A percentile compares a stretch with the other conserved stretches of the same genome.
Conservation (phyloP, 257 asterid species). For the Cynanchum wilfordii region DNA sequence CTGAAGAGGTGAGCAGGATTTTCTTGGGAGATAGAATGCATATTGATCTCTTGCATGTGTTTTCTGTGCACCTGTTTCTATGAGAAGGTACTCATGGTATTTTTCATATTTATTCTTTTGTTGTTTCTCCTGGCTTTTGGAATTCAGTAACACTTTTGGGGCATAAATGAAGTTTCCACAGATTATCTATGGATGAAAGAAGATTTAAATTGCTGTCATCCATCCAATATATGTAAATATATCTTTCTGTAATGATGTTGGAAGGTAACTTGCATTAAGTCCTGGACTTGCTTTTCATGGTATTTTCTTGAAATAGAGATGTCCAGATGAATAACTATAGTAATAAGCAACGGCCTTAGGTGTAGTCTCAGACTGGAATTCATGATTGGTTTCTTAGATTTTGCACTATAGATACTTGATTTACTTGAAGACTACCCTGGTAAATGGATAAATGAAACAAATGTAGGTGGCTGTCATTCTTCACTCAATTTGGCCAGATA, state of each 20-base stretch:
- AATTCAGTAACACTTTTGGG: neutral
- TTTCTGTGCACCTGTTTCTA: neutral
- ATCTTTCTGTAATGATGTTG: neutral
- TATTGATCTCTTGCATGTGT: neutral
- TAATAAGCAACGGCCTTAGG: neutral
- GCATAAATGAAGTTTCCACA: constrained; percentile 1
- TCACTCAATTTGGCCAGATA: neutral
- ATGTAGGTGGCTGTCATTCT: neutral
- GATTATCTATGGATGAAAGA: neutral
- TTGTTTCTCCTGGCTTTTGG: neutral
- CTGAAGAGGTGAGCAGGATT: constrained; percentile 64
- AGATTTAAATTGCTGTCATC: neutral
- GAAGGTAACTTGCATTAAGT: neutral
- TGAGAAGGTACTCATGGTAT: neutral
- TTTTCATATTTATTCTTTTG: neutral
- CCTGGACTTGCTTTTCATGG: neutral
- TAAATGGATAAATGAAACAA: neutral
- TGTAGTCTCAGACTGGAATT: neutral
- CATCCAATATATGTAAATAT: neutral
- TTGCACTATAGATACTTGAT: neutral
- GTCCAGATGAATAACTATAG: neutral
- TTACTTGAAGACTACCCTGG: neutral
- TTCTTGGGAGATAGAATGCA: neutral
- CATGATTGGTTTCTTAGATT: neutral
- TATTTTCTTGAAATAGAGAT: neutral